Conservation (phyloP, 805 yeast genomes). For the Ogataea ramenticola region DNA sequence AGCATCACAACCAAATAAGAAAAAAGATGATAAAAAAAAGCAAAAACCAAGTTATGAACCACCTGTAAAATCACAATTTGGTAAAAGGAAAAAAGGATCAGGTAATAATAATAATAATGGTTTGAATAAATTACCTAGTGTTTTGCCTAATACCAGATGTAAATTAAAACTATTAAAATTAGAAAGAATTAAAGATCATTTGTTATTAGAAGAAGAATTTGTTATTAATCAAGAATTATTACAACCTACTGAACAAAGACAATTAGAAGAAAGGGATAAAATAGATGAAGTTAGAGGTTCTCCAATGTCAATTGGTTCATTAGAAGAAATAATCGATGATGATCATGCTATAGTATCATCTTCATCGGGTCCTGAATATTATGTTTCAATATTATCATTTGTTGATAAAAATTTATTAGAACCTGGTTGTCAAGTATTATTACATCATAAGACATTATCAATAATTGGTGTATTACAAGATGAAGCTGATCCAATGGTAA, state of each 20-base stretch:
- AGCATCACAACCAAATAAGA: conserved; percentile 28
- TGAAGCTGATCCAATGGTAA: conserved; percentile 96
- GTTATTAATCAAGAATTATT: conserved; percentile 90
- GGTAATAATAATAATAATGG: conserved; percentile 37
- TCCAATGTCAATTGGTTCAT: conserved; percentile 93
- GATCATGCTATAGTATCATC: conserved; percentile 98
- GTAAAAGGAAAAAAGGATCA: conserved; percentile 90
- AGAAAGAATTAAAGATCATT: conserved; percentile 95
- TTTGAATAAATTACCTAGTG: conserved; percentile 67
- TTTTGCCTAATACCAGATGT: conserved; percentile 90
- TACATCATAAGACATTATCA: conserved; percentile 93
- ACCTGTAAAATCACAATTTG: conserved; percentile 85
- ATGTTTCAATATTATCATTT: conserved; percentile 90
- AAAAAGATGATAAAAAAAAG: conserved; percentile 41
- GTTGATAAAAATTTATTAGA: conserved; percentile 94
- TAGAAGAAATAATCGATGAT: conserved; percentile 96
- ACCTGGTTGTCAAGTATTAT: conserved; percentile 92
- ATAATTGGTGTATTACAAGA: conserved; percentile 98
- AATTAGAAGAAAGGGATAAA: conserved; percentile 91
- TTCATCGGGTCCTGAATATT: conserved; percentile 94
- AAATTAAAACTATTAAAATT: conserved; percentile 82
- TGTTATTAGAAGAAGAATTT: conserved; percentile 90
- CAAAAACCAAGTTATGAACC: conserved; percentile 98
- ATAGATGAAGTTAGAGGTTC: conserved; percentile 94
- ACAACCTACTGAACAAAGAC: conserved; percentile 94